phyloP scores from a whole-genome alignment of 495 filamentous ascomycete species.

The Geoglossum glabrum region DNA sequence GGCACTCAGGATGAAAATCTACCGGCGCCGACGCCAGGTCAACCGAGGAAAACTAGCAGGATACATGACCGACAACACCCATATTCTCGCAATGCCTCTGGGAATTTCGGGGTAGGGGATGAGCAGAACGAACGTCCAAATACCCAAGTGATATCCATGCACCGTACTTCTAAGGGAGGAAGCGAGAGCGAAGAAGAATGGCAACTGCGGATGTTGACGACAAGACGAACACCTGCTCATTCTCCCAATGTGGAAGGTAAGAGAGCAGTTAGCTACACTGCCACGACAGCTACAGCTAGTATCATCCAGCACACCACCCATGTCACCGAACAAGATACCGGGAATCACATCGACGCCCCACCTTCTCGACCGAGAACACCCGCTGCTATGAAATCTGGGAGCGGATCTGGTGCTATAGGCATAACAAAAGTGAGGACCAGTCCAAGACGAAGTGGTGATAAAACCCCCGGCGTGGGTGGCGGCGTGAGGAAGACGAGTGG shows the following conservation, averaged over 20 bases:
- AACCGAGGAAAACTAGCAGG: conserved; percentile 72
- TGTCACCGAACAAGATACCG: conserved; percentile 32
- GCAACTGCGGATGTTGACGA: conserved; percentile 44
- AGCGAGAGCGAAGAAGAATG: conserved; percentile 63
- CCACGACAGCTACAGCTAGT: conserved; percentile 38
- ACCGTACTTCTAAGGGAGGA: conserved; percentile 22
- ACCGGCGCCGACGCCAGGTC: conserved; percentile 85
- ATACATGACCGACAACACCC: conserved; percentile 33
- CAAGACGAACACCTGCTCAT: conserved; percentile 30
- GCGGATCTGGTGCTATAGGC: conserved; percentile 43
- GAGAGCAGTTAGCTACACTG: conserved; percentile 38
- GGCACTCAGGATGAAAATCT: conserved; percentile 59
- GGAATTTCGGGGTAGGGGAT: conserved; percentile 17
- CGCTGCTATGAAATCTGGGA: conserved; percentile 33
- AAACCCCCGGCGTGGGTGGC: conserved; percentile 33
- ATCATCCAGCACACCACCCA: conserved; percentile 20
- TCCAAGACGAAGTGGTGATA: conserved; percentile 36
- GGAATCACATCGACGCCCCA: conserved; percentile 33
- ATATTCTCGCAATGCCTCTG: conserved; percentile 18
- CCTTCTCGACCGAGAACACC: conserved; percentile 43
- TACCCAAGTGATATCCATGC: conserved; percentile 28
- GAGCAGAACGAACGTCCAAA: conserved; percentile 19
- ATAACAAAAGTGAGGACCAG: conserved; percentile 54
- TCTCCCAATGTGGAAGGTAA: conserved; percentile 26
- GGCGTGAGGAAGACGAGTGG: conserved; percentile 82